Base-by-base conservation (phyloP, 2,329 filamentous ascomycete genomes). In the Phaeosphaeria sp. region DNA sequence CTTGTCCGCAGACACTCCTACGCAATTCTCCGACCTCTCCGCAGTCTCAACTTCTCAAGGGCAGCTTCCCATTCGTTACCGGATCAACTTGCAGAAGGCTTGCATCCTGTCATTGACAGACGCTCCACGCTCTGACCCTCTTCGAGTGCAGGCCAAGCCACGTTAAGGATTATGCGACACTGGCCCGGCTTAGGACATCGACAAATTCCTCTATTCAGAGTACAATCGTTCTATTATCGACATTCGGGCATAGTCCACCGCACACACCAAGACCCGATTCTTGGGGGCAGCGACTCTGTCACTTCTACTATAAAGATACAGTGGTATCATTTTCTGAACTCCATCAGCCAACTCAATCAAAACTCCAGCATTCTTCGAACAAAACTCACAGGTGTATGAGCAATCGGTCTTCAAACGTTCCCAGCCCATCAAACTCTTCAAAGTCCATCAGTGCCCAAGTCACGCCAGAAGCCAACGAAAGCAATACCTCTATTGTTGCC, bases 281-380 rank as follows among this genome's bases (percentile, higher is more conserved):
- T 58, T 51, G 56, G 64, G 64, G 64, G 62, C 56, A 59, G 43
- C 43, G 55, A 52, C 20, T 13, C 21, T 30, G 33, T 42, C 44
- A 22, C 53, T 36, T 36, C 46, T 49, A 49, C 67, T 74, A 76
- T 73, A 76, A 71, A 62, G 55, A 50, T 60, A 57, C 65, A 52
- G 52, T 9, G 25, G 36, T 41, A 25, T 59, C 65, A 59, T 46
- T 54, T 33, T 50, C 43, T 15, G 30, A 9, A 44, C 52, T 49
- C 3, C 63, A 65, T 57, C 55, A 57, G 11, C 13, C 5, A 36
- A 36, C 30, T 49, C 51, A 56, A 59, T 48, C 48, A 58, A 23
- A 50, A 50, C 54, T 30, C 46, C 46, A 36, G 3, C 30, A 11
- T 54, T 50, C 57, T 61, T 52, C 54, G 49, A 52, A 25, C 36